These are phyloP conservation scores for Aureobasidium musti DNA, from an alignment of 2,329 filamentous ascomycete species.

Conservation along the genomic window DNA sequence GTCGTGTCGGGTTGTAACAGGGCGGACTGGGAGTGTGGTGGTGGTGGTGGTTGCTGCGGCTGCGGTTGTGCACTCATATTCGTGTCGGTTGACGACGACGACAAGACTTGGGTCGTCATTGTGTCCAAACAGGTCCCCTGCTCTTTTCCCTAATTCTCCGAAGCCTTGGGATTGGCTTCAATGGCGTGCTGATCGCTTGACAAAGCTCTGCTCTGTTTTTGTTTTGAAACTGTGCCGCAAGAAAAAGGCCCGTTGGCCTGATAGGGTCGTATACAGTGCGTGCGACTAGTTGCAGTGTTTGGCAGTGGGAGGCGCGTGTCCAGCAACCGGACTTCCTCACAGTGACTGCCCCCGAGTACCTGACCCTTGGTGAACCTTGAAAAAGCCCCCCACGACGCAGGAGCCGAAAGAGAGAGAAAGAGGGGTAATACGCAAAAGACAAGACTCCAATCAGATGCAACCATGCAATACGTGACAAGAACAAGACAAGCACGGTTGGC, in stretches of 20 bases:
- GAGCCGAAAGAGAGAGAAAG: not conserved
- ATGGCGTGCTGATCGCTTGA: conserved; percentile 5
- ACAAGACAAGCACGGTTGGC: not conserved
- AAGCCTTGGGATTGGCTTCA: conserved; percentile 17
- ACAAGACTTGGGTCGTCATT: conserved; percentile 21
- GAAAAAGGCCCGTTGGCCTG: not conserved
- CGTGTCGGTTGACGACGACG: conserved; percentile 16
- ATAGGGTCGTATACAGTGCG: not conserved
- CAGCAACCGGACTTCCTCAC: not conserved
- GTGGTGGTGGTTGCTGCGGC: conserved; percentile 1
- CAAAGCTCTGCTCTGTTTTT: conserved; percentile 21
- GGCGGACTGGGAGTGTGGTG: not conserved
- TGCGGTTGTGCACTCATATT: conserved; percentile 13
- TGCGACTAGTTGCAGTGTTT: not conserved
- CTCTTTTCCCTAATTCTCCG: conserved; percentile 28
- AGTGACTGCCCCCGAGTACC: conserved; percentile 13
- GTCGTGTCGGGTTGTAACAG: conserved; percentile 25
- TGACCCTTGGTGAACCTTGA: conserved; percentile 23
- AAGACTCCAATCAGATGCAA: not conserved
- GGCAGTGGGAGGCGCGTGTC: conserved; percentile 6
- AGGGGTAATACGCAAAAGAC: not conserved
- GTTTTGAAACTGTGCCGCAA: not conserved
- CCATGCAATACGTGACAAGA: conserved; percentile 3
- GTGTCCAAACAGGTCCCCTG: conserved; percentile 8
- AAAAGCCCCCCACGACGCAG: conserved; percentile 17